A percentile compares a stretch with the other conserved stretches of the same genome.
Conservation (phyloP, 768 basidiomycete genomes). For the Boletus patriciae region DNA sequence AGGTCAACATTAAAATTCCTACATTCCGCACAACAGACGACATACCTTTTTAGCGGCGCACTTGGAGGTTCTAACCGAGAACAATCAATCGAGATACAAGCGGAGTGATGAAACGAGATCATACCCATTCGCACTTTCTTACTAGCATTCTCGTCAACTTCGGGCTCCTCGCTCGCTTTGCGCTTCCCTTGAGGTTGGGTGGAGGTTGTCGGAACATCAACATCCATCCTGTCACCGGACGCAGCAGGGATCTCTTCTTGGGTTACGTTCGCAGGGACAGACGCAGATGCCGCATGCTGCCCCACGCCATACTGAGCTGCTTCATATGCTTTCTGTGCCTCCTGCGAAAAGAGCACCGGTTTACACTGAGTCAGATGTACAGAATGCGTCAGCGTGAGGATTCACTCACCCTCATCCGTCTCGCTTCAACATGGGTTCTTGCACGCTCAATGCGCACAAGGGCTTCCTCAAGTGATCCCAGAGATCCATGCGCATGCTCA, state of each 20-base stretch:
- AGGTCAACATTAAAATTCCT: background rate
- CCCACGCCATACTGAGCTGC: slow-evolving; percentile 48
- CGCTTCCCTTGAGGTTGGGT: slow-evolving; percentile 56
- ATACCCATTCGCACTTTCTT: slow-evolving; percentile 67
- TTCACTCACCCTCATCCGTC: slow-evolving; percentile 58
- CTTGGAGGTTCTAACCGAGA: slow-evolving; percentile 42
- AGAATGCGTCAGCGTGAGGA: background rate
- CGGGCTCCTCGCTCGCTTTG: slow-evolving; percentile 53
- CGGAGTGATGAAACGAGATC: slow-evolving; percentile 18
- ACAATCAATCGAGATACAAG: background rate
- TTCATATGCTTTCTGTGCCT: slow-evolving; percentile 59
- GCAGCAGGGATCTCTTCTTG: slow-evolving; percentile 1
- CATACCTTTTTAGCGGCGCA: slow-evolving; percentile 59
- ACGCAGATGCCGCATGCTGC: slow-evolving; percentile 37
- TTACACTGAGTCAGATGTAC: background rate
- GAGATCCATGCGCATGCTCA: slow-evolving; percentile 78
- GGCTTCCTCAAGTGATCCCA: slow-evolving; percentile 62
- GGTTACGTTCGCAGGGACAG: slow-evolving; percentile 5
- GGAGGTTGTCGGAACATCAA: slow-evolving; percentile 36
- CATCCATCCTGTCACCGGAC: slow-evolving; percentile 39
- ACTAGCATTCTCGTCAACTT: slow-evolving; percentile 42
- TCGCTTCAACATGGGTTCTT: slow-evolving; percentile 57
- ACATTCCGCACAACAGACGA: background rate
- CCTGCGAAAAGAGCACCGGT: slow-evolving; percentile 38
- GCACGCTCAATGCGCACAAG: slow-evolving; percentile 66